Percentiles rank a stretch among this genome's conserved stretches.
These are phyloP conservation scores for Chaetomium globosum DNA, from an alignment of 2,329 filamentous ascomycete genomes.

Conservation along the genomic window DNA sequence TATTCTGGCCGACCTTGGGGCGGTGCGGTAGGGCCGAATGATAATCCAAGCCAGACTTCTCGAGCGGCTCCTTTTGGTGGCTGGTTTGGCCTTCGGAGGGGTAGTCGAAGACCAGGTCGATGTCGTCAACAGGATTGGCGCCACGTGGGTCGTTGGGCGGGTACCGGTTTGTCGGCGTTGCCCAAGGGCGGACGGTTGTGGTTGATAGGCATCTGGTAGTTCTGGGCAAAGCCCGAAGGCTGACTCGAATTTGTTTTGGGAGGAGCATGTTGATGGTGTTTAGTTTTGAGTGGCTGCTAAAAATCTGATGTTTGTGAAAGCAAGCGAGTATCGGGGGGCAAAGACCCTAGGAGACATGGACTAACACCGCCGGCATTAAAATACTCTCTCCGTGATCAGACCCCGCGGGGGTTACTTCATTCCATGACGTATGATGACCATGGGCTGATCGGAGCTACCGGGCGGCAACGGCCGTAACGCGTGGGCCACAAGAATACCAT, in stretches of 20 bases:
- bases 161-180: conserved; percentile 20
- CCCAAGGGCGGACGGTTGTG: conserved; percentile 17
- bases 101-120: conserved; percentile 34
- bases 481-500: conserved; percentile 3
- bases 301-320: background rate
- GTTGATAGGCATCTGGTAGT: conserved; percentile 24
- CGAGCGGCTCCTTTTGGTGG: conserved; percentile 26
- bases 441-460: background rate
- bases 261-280: conserved; percentile 13
- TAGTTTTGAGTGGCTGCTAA: background rate
- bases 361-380: background rate
- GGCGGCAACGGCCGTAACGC: conserved; percentile 15
- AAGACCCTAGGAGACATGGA: background rate
- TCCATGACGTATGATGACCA: conserved; percentile 26
- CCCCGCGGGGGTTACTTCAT: background rate
- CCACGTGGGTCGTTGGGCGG: conserved; percentile 11
- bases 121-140: conserved; percentile 32
- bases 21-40: conserved; percentile 25
- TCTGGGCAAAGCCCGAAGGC: background rate
- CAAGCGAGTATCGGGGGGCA: background rate
- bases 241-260: background rate
- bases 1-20: conserved; percentile 11
- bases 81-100: conserved; percentile 29
- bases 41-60: conserved; percentile 18
- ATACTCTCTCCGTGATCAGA: background rate